Evolutionary conservation across 164 flowering plant genomes (phyloP), one percentile per base, ranked within the genome.

Genomic region (Liquidambar formosana): DNA sequence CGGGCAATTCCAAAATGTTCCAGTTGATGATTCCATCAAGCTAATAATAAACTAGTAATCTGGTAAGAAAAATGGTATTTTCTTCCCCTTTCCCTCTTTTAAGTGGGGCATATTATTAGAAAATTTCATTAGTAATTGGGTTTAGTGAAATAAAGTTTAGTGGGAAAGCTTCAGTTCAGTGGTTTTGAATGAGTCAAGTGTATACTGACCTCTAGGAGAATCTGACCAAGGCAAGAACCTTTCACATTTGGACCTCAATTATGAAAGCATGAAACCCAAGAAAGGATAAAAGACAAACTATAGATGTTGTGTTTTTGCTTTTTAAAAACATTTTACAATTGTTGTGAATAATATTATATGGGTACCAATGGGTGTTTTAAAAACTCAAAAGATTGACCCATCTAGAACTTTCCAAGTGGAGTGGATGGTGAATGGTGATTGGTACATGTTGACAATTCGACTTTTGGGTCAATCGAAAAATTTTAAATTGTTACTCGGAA

Each of bases 131-230:
- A 48, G 33, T 1, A 52, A 51, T 49, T 49, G 53, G 53, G n/a
- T 49, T 49, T n/a, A 49, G 53, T 49, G 5, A 22, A 43, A 15
- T 25, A 41, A 22, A 25, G 10, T 15, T n/a, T n/a, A 19, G 10
- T 2, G 5, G 6, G 43, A 48, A 59, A 26, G 45, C 28, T 16
- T 47, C 13, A 61, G 49, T 45, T n/a, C n/a, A n/a, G n/a, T n/a
- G n/a, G 26, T 64, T 57, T 68, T n/a, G 76, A 68, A 73, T 4
- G 19, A 68, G 76, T 73, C 76, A 67, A 73, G 57, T 45, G 1
- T 10, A 12, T 27, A 57, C 58, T 66, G 54, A 57, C 68, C 19
- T 56, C 38, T 38, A 13, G 25, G 47, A 51, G 72, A 73, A 68
- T 73, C 76, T 46, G 68, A 41, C 59, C 43, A 19, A 15, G 41